Evolutionary conservation across 106 monocot genomes (phyloP).

Genomic region (Platanthera guangdongensis): DNA sequence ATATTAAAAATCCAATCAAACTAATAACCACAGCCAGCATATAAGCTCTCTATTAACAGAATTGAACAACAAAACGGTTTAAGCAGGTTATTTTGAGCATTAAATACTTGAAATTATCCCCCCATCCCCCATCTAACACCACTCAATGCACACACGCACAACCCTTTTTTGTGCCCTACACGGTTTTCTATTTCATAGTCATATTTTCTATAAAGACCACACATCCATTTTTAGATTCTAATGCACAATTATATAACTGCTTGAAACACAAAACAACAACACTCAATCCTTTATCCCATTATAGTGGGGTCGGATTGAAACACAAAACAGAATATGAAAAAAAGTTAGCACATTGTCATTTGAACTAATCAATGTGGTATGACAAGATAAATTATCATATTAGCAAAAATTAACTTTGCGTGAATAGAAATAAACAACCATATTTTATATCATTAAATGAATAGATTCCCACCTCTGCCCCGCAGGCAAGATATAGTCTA

Average conservation of each 20-base stretch:
- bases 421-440: no score
- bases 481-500: conserved; percentile 61
- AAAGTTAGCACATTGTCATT: neutral
- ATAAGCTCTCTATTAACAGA: neutral
- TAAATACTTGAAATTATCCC: neutral
- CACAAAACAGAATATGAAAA: neutral
- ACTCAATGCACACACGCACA: neutral
- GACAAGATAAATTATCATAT: neutral
- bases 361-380: neutral
- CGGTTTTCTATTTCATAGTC: neutral
- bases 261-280: neutral
- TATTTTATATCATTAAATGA: neutral
- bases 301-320: neutral
- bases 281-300: no score
- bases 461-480: conserved; percentile 44
- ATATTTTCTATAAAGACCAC: neutral
- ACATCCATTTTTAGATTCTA: neutral
- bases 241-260: neutral
- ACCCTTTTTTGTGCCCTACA: neutral
- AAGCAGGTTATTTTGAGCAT: neutral
- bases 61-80: neutral
- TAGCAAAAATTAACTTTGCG: neutral
- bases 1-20: neutral
- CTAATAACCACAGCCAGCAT: neutral
- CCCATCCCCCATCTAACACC: neutral